Conservation (phyloP, 805 yeast species). For the Candida hispaniensis region DNA sequence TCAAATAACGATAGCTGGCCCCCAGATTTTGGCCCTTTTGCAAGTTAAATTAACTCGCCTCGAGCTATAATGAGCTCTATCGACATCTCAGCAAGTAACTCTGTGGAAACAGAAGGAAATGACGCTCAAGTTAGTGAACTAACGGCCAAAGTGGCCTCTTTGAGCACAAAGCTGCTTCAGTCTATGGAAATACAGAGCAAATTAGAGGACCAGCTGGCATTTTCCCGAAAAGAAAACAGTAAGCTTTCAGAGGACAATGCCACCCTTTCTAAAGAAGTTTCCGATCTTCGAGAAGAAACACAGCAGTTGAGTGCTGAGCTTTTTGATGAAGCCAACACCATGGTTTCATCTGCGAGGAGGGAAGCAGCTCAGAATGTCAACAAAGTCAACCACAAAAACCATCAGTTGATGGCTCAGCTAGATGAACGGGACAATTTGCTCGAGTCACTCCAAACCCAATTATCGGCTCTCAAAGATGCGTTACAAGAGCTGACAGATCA, state of each 20-base stretch:
- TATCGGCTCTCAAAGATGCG: conserved; percentile 50
- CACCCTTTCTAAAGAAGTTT: conserved; percentile 45
- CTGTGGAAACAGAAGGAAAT: no score
- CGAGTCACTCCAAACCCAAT: conserved; percentile 54
- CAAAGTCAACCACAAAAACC: conserved; percentile 46
- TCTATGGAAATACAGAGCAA: conserved; percentile 26
- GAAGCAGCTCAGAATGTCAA: conserved; percentile 47
- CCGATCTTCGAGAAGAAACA: conserved; percentile 54
- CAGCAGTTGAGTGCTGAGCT: conserved; percentile 69
- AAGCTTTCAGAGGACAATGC: conserved; percentile 16
- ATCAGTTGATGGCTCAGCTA: conserved; percentile 62
- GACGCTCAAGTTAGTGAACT: no score
- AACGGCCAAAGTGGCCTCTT: conserved; percentile 20
- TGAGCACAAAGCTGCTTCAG: conserved; percentile 26
- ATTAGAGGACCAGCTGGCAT: conserved; percentile 26
- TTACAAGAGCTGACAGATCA: conserved; percentile 46
- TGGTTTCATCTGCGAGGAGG: conserved; percentile 71
- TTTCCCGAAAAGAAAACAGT: conserved; percentile 19
- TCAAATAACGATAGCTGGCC: no score
- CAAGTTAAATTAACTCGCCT: no score
- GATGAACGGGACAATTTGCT: conserved; percentile 64
- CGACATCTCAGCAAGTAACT: no score
- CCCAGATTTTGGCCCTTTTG: no score
- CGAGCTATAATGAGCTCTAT: no score
- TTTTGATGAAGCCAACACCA: conserved; percentile 72